Evolutionary conservation across 352 stramenopile genomes (phyloP).

Genomic region (Globisporangium echinulatum): DNA sequence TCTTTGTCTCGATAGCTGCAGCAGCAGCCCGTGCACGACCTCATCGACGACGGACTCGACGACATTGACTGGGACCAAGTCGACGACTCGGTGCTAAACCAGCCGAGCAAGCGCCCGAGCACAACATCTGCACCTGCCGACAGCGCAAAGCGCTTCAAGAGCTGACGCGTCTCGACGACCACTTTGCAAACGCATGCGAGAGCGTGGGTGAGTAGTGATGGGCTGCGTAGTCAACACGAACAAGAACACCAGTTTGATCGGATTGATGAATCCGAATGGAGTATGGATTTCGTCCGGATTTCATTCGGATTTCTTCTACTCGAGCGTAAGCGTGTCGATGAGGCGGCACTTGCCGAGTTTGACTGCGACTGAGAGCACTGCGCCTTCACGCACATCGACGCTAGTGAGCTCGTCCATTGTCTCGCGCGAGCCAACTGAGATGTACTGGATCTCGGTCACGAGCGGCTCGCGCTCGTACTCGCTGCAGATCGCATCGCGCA

Average conservation of each 20-base stretch:
- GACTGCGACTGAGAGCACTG: conserved; percentile 94
- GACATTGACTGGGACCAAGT: conserved; percentile 58
- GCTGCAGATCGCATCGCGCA: conserved; percentile 37
- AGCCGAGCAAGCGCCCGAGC: conserved; percentile 17
- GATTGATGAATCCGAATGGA: no score
- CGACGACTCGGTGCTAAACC: conserved; percentile 40
- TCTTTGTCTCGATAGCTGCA: neutral
- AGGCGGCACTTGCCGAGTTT: conserved; percentile 94
- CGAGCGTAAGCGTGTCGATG: conserved; percentile 96
- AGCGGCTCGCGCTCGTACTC: conserved; percentile 85
- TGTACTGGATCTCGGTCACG: conserved; percentile 93
- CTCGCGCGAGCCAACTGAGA: conserved; percentile 91
- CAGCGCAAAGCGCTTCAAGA: conserved; percentile 10
- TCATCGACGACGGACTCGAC: conserved; percentile 42
- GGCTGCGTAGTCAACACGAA: no score
- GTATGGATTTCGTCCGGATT: neutral
- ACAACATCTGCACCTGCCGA: conserved; percentile 9
- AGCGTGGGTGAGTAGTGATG: no score
- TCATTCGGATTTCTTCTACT: conserved; percentile 7
- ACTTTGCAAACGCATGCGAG: no score
- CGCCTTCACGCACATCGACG: conserved; percentile 52
- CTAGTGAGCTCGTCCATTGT: conserved; percentile 92
- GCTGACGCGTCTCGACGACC: neutral
- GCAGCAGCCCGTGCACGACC: conserved; percentile 8
- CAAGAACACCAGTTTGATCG: neutral